phyloP scores from a whole-genome alignment of 1,284 basidiomycete species.

The Malassezia japonica region DNA sequence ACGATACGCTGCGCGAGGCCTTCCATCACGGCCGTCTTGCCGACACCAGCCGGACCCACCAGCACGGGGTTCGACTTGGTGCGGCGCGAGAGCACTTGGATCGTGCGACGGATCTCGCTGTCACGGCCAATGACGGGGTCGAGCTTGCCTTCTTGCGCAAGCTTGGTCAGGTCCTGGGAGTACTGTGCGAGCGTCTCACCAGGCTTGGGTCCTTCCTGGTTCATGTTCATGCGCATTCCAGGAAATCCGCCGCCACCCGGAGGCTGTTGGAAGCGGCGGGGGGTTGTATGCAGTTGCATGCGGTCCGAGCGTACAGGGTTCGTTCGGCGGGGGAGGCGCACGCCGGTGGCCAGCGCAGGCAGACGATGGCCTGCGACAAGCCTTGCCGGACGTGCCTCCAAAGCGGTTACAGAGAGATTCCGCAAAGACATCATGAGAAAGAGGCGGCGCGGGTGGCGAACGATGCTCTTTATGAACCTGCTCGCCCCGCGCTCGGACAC shows the following conservation, averaged over 20 bases:
- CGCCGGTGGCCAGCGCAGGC: background rate
- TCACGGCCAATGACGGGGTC: constrained; percentile 52
- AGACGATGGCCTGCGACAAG: constrained; percentile 2
- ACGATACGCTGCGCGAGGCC: constrained; percentile 80
- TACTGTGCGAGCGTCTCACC: constrained; percentile 26
- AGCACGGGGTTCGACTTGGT: constrained; percentile 65
- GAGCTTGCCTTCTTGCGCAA: constrained; percentile 26
- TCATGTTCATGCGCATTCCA: constrained; percentile 19
- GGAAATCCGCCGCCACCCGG: constrained; percentile 20
- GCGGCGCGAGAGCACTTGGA: constrained; percentile 57
- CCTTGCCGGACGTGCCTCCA: background rate
- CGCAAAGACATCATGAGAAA: background rate
- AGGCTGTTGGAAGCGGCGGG: constrained; percentile 6
- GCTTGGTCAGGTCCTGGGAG: constrained; percentile 24
- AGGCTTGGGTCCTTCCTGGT: constrained; percentile 16
- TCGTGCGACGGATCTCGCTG: constrained; percentile 73
- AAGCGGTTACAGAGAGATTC: background rate
- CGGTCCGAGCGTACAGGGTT: too few species aligned
- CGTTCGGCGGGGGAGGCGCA: too few species aligned
- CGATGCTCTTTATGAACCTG: background rate
- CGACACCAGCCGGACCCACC: constrained; percentile 49
- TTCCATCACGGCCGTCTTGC: constrained; percentile 68
- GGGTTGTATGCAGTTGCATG: constrained; percentile 10
- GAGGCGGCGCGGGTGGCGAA: background rate
- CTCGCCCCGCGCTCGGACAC: background rate